Base-by-base conservation (phyloP, 2,329 filamentous ascomycete species). In the Arachnomyces sp. region DNA sequence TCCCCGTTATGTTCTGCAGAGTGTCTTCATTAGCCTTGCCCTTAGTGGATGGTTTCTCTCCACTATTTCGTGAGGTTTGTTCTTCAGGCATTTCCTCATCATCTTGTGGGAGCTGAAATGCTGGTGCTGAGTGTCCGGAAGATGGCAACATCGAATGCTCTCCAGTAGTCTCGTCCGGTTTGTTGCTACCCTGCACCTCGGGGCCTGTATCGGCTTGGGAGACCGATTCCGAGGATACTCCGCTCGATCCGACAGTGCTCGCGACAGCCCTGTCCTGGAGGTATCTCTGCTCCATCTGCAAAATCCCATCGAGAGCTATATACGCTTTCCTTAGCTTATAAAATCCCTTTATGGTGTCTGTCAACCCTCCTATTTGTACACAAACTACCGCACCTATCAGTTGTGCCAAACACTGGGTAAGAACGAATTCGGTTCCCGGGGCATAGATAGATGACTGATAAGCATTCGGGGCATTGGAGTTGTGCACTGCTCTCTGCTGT, bases 291-390 rank as follows among this genome's bases (percentile, higher is more conserved):
- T 95, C 89, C 28, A 82, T 76, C 44, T 84, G 75, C 56, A 89
- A 73, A 40, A 98, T 85, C 7, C 73, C 74, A 53, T 95, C 84
- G 3, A 98, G 70, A 0, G 87, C 83, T 30, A 87, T 68, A 54
- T 85, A 96, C 0, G 90, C 90, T 59, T 93, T 94, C 46, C 90
- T 75, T 51, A 96, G 65, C 63, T 92, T 94, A 58, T 94, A 93
- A 56, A 96, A 96, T 4, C 87, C 87, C 63, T 83, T 87, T 60
- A 96, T 77, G 12, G 81, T 87, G 60, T 96, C 92, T 0, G 89
- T 90, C 52, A 96, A 66, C 57, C 86, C 95, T 67, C 96, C 92
- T 50, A 93, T 93, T 52, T 96, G 68, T 12, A 96, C 86, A 0
- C 80, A 86, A 1, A 95, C 80, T 1, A 98, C 82, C 1, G 89